Evolutionary conservation across 768 basidiomycete species (phyloP).

Genomic region (Exidia glandulosa): DNA sequence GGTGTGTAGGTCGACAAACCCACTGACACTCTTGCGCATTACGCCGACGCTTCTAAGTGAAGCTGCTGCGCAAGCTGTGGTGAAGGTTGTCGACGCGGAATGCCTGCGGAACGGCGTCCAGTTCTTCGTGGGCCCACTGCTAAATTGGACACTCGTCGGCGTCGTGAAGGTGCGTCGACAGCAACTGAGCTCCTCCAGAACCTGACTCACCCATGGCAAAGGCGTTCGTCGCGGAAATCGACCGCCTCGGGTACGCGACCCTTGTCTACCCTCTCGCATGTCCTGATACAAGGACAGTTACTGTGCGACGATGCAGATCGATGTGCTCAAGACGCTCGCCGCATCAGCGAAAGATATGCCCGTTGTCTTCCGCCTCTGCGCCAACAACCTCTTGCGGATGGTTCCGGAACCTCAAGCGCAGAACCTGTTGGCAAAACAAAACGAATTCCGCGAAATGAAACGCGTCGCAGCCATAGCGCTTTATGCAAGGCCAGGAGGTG

Average conservation of each 20-base stretch:
- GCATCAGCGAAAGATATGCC: slow-evolving; percentile 53
- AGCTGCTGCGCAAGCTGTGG: slow-evolving; percentile 39
- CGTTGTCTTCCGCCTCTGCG: slow-evolving; percentile 54
- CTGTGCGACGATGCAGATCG: slow-evolving; percentile 38
- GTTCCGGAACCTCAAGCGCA: slow-evolving; percentile 30
- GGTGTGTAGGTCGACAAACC: slow-evolving; percentile 55
- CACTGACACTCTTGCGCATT: slow-evolving; percentile 54
- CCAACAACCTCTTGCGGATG: slow-evolving; percentile 38
- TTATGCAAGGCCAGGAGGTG: too few species aligned
- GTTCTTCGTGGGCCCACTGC: slow-evolving; percentile 60
- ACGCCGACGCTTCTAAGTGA: slow-evolving; percentile 55
- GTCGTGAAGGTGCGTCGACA: slow-evolving; percentile 43
- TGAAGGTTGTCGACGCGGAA: slow-evolving; percentile 54
- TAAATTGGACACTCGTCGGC: slow-evolving; percentile 73
- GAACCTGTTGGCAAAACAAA: slow-evolving; percentile 8
- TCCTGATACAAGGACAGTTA: slow-evolving; percentile 26
- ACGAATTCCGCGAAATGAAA: neutral
- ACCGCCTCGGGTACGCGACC: slow-evolving; percentile 36
- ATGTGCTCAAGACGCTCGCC: slow-evolving; percentile 57
- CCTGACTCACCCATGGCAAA: neutral
- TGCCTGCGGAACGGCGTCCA: slow-evolving; percentile 62
- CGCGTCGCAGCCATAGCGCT: slow-evolving; percentile 6
- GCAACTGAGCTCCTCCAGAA: neutral
- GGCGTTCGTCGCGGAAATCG: slow-evolving; percentile 46
- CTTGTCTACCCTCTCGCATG: slow-evolving; percentile 11